A percentile compares a stretch with the other conserved stretches of the same genome.
Conservation (phyloP, 148 eudicot genomes). For the Gaultheria prostrata region DNA sequence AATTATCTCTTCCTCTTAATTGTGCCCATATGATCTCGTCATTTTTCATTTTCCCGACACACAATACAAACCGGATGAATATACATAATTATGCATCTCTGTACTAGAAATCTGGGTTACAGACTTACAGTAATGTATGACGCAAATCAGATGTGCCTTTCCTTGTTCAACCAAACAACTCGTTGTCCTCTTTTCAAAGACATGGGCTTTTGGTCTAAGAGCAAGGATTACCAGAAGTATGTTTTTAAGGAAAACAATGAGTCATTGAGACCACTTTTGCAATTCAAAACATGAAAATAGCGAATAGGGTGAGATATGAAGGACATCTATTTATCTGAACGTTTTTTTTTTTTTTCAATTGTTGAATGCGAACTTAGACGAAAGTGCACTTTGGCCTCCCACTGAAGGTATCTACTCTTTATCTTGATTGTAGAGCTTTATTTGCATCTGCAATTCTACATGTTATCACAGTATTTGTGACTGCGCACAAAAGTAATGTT, state of each 20-base stretch:
- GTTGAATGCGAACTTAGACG: neutral
- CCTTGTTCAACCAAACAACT: neutral
- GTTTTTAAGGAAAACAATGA: neutral
- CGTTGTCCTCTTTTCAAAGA: neutral
- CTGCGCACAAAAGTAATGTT: neutral
- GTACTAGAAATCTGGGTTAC: neutral
- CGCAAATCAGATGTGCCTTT: too few relatives aligned
- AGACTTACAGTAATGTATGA: too few relatives aligned
- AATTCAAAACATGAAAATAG: neutral
- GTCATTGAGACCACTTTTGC: neutral
- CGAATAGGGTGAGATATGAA: neutral
- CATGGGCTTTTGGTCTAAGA: neutral
- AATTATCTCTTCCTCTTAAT: neutral
- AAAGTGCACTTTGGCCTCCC: neutral
- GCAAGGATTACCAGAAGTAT: neutral
- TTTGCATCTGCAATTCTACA: neutral
- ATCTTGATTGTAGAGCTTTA: neutral
- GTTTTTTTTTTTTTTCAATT: slow-evolving; percentile 3
- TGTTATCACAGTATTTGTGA: neutral
- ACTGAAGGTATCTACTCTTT: neutral
- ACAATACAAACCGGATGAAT: too few relatives aligned
- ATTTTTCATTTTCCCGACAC: neutral
- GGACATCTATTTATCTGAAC: neutral
- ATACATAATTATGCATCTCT: too few relatives aligned
- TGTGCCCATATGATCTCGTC: neutral